Evolutionary conservation across 2,329 filamentous ascomycete genomes (phyloP), one percentile per base, ranked within the genome.

Genomic region (Scolecobasidium constrictum): DNA sequence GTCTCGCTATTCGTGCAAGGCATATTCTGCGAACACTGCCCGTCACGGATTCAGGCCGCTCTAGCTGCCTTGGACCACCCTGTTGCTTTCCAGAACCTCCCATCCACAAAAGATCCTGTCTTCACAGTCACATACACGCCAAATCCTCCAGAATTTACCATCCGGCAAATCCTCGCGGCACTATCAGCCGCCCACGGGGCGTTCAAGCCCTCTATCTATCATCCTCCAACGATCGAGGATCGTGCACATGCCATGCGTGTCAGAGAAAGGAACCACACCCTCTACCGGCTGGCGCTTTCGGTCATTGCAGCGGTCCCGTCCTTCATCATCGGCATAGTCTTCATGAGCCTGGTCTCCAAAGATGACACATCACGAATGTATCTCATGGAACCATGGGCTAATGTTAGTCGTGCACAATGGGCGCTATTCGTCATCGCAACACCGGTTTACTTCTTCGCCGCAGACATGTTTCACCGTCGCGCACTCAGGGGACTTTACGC

Each of bases 261-360:
- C 16, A 74, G 73, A 45, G 85, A 94, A 53, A 77, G 81, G 52
- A 72, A 67, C 18, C 72, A 79, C 22, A 73, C 93, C 12, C 60
- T 88, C 0, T 66, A 74, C 46, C 79, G 88, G n/a, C 71, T 86
- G 13, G 55, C 83, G 1, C 68, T 93, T 43, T 81, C 85, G 1
- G 60, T 82, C 20, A 53, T 81, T 19, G 66, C 83, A 4, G 80
- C 83, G 16, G 80, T 95, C 35, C 88, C 90, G 2, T 86, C 85
- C 0, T 88, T 95, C 52, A 58, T 94, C 40, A 78, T 95, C 31
- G 88, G 90, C 3, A 85, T 95, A 42, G 78, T 94, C 1, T 94
- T 86, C 64, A 95, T 94, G 88, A 86, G 75, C 47, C 69, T 95
- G 1, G 72, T 94, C 0, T 67, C 80, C 0, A 59, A 69, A 3